Percentiles rank a stretch among this genome's conserved stretches.
These are phyloP conservation scores for Aotearoamyces nothofagi DNA, from an alignment of 2,329 filamentous ascomycete genomes.

Conservation along the genomic window DNA sequence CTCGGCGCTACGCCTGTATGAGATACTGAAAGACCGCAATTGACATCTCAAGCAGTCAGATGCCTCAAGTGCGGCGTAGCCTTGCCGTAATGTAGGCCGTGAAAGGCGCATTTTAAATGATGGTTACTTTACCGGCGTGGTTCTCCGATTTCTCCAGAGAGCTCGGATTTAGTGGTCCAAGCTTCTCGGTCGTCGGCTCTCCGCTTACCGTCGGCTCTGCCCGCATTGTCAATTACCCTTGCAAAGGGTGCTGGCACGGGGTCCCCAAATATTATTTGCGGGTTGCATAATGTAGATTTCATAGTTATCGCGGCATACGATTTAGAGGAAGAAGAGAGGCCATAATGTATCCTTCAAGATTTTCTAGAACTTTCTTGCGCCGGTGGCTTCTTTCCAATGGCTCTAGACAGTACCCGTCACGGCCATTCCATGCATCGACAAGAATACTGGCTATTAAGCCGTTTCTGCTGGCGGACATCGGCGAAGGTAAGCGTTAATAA, in stretches of 20 bases:
- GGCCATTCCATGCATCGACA: conserved; percentile 14
- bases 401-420: conserved; percentile 8
- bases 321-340: no score
- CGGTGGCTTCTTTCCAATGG: conserved; percentile 3
- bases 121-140: no score
- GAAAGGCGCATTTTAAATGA: background rate
- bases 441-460: conserved; percentile 47
- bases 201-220: background rate
- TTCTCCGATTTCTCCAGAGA: no score
- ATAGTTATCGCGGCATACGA: no score
- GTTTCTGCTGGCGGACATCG: conserved; percentile 72
- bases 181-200: no score
- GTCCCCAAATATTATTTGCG: no score
- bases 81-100: background rate
- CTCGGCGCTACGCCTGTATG: conserved; percentile 7
- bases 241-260: no score
- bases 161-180: no score
- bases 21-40: conserved; percentile 2
- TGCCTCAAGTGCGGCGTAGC: background rate
- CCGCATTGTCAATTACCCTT: no score
- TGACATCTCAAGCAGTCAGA: conserved; percentile 1
- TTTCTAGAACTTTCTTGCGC: background rate
- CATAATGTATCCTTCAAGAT: background rate
- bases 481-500: conserved; percentile 66
- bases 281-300: no score